These are phyloP conservation scores for Trichoderma guizhouense DNA, from an alignment of 2,329 filamentous ascomycete genomes.

Conservation along the genomic window DNA sequence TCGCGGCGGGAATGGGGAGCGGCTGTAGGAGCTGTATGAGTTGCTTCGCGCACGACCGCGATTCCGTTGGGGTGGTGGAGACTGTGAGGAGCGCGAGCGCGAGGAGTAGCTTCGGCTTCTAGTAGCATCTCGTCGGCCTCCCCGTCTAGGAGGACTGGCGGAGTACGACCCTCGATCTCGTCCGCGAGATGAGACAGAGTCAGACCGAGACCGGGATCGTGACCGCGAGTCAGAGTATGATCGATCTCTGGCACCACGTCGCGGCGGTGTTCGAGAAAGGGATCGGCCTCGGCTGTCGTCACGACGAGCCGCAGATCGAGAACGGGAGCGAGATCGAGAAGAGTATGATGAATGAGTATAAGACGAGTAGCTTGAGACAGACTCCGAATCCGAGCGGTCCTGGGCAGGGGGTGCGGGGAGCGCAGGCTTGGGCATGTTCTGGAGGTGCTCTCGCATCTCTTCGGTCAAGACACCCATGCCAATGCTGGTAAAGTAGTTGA, in stretches of 20 bases:
- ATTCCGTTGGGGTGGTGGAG: conserved; percentile 28
- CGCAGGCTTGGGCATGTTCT: conserved; percentile 83
- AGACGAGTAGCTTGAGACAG: conserved; percentile 75
- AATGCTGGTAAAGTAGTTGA: conserved; percentile 99
- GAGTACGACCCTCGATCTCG: conserved; percentile 29
- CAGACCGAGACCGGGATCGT: conserved; percentile 43
- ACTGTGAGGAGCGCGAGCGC: conserved; percentile 27
- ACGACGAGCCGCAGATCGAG: conserved; percentile 23
- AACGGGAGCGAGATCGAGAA: conserved; percentile 29
- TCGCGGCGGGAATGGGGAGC: conserved; percentile 29
- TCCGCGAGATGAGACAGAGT: conserved; percentile 25
- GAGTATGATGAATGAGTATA: conserved; percentile 59
- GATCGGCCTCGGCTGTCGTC: conserved; percentile 29
- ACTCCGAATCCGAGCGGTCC: conserved; percentile 64
- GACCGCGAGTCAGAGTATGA: conserved; percentile 42
- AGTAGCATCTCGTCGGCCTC: conserved; percentile 24
- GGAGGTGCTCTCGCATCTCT: conserved; percentile 86
- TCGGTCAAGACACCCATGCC: conserved; percentile 94
- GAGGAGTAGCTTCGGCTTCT: conserved; percentile 24
- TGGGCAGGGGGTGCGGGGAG: conserved; percentile 62
- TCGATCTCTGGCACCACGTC: conserved; percentile 26
- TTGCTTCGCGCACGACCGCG: conserved; percentile 28
- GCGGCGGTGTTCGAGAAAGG: conserved; percentile 29
- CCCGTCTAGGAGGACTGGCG: conserved; percentile 30
- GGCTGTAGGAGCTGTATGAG: conserved; percentile 33